A percentile compares a stretch with the other conserved stretches of the same genome.
Conservation (phyloP, 2,329 filamentous ascomycete genomes). For the Ophioceras dolichostomum region DNA sequence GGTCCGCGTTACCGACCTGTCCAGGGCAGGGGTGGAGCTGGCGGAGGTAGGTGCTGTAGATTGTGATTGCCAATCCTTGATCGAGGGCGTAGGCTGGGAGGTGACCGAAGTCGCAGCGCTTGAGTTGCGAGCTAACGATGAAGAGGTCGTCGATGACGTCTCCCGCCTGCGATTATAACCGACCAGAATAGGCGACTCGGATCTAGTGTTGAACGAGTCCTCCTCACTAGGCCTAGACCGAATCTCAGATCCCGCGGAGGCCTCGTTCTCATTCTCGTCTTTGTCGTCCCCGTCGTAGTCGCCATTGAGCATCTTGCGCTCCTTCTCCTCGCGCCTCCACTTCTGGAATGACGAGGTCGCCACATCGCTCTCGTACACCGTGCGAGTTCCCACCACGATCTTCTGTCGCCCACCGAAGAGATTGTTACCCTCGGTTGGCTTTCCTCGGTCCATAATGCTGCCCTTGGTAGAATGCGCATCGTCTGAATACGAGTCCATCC, state of each 20-base stretch:
- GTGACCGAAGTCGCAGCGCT: constrained; percentile 81
- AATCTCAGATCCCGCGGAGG: constrained; percentile 16
- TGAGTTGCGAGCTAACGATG: constrained; percentile 59
- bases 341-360: constrained; percentile 73
- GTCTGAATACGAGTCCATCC: constrained; percentile 53
- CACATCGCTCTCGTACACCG: constrained; percentile 80
- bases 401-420: constrained; percentile 94
- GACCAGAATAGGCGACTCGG: constrained; percentile 43
- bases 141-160: constrained; percentile 77
- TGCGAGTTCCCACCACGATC: constrained; percentile 44
- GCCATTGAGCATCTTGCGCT: constrained; percentile 28
- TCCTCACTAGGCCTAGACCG: constrained; percentile 15
- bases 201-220: constrained; percentile 21
- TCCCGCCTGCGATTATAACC: constrained; percentile 67
- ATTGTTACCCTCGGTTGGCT: constrained; percentile 80
- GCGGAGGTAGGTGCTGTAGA: constrained; percentile 23
- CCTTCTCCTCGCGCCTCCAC: constrained; percentile 49
- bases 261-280: constrained; percentile 21
- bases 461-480: constrained; percentile 53
- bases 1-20: constrained; percentile 56
- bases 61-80: constrained; percentile 36
- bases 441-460: constrained; percentile 73
- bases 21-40: constrained; percentile 30
- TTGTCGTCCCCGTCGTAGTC: constrained; percentile 23
- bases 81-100: constrained; percentile 49